These are phyloP conservation scores for Aspergillus bridgeri DNA, from an alignment of 495 filamentous ascomycete genomes.

Conservation along the genomic window DNA sequence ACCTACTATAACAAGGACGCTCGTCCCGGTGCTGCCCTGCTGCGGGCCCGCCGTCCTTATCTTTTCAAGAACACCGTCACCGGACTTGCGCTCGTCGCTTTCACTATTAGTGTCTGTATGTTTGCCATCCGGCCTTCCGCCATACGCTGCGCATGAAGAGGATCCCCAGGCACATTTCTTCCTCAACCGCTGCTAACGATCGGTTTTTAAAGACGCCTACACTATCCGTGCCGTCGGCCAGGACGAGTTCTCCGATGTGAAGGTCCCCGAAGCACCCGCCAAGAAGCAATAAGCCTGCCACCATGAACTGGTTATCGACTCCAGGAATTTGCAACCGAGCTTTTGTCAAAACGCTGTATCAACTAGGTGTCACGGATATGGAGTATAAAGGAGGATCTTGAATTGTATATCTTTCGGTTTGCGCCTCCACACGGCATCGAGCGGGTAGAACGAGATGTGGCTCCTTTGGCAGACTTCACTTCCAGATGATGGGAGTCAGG, in stretches of 20 bases:
- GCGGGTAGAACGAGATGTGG: background rate
- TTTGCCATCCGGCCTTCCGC: constrained; percentile 2
- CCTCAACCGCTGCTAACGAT: background rate
- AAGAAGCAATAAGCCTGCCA: constrained; percentile 19
- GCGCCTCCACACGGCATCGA: background rate
- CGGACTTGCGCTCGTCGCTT: constrained; percentile 63
- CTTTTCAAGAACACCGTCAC: constrained; percentile 83
- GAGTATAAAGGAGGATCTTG: constrained; percentile 3
- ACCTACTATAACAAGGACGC: constrained; percentile 88
- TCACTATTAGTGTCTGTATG: constrained; percentile 80
- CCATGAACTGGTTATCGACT: background rate
- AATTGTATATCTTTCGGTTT: background rate
- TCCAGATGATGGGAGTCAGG: background rate
- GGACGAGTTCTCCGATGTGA: constrained; percentile 97
- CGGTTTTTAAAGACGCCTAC: constrained; percentile 62
- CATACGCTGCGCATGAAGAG: background rate
- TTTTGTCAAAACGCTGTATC: background rate
- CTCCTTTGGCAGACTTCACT: background rate
- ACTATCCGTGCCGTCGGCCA: constrained; percentile 88
- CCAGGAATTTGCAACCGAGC: background rate
- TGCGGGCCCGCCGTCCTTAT: constrained; percentile 87
- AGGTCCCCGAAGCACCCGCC: constrained; percentile 69
- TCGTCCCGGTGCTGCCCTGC: constrained; percentile 75
- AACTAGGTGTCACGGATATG: constrained; percentile 12
- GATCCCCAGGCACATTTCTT: background rate